Evolutionary conservation across 2,329 filamentous ascomycete species (phyloP).

Genomic region (Gliomastix tumulicola): DNA sequence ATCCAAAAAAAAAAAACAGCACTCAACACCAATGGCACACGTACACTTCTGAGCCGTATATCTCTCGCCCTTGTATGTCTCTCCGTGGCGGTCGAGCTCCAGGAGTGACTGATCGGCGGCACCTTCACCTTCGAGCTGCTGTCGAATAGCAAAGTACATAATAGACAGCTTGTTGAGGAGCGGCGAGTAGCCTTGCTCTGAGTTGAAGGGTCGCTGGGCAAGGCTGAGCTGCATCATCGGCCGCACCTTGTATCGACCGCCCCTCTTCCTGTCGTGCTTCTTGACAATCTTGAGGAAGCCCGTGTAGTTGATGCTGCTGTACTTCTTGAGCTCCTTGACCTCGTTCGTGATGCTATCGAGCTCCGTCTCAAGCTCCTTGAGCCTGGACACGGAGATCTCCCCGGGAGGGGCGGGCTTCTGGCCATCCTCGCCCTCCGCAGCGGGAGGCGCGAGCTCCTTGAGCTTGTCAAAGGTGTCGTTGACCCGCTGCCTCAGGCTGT

Average conservation of each 20-base stretch:
- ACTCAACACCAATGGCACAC: too few relatives aligned
- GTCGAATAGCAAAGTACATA: slow-evolving; percentile 91
- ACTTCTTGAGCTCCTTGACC: slow-evolving; percentile 88
- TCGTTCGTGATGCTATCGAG: slow-evolving; percentile 85
- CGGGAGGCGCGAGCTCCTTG: slow-evolving; percentile 63
- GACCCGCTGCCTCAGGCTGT: slow-evolving; percentile 43
- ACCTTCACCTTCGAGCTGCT: slow-evolving; percentile 68
- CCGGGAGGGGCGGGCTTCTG: slow-evolving; percentile 32
- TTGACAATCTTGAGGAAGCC: slow-evolving; percentile 97
- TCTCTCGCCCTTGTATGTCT: slow-evolving; percentile 58
- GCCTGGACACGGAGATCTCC: slow-evolving; percentile 39
- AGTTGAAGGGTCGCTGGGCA: slow-evolving; percentile 87
- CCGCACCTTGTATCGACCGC: slow-evolving; percentile 77
- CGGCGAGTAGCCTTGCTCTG: slow-evolving; percentile 80
- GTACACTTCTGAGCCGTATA: slow-evolving; percentile 85
- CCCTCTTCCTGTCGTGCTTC: slow-evolving; percentile 95
- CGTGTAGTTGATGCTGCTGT: slow-evolving; percentile 94
- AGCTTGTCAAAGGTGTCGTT: slow-evolving; percentile 61
- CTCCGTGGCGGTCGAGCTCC: slow-evolving; percentile 44
- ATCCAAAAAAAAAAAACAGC: too few relatives aligned
- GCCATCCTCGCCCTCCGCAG: slow-evolving; percentile 47
- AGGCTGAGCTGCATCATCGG: slow-evolving; percentile 88
- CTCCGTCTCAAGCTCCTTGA: slow-evolving; percentile 69
- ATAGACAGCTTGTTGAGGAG: slow-evolving; percentile 85
- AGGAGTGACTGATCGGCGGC: slow-evolving; percentile 29